Evolutionary conservation across 1,284 basidiomycete species (phyloP), one percentile per base, ranked within the genome.

Genomic region (Coniophora puteana): DNA sequence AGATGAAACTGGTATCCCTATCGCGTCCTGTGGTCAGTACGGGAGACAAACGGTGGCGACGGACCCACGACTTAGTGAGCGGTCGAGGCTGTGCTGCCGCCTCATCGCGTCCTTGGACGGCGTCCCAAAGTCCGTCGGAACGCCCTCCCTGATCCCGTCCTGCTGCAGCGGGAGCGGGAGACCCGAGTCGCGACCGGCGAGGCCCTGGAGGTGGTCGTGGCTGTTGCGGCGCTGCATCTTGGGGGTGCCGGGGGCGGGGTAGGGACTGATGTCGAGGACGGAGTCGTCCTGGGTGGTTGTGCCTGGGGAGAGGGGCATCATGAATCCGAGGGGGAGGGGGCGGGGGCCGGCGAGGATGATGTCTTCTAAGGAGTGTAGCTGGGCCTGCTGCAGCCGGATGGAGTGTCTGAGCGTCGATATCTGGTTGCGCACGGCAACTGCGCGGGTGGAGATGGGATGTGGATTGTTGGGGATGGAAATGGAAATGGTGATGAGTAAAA

Each of bases 1-100:
- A 47, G 88, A 77, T 47, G 85, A 73, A 24, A 90, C 76, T 33
- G 87, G 87, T 59, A 90, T 90, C 41, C 86, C 86, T 89, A 14
- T 23, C 10, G 43, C 32, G 36, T 39, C 23, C 45, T 50, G 45
- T 45, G 49, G 40, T 40, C 40, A 50, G 44, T 43, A 37, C 34
- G 34, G 47, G 45, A 51, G 44, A 52, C 35, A 42, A 34, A 35
- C 38, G 38, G n/a, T 36, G 40, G 38, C 26, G 32, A 40, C 47
- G 40, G 47, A 80, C 86, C 58, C 70, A 89, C 87, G 82, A 67
- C 84, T 88, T 27, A 88, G 66, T 38, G 83, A 83, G 38, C 86
- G 71, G 11, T 82, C 88, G 36, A 87, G 86, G 56, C 87, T 89
- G 3, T 75, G 68, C 25, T 68, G 61, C 29, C 86, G 76, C 55